phyloP scores from a whole-genome alignment of 2,329 filamentous ascomycete species.

The Alternaria solani region DNA sequence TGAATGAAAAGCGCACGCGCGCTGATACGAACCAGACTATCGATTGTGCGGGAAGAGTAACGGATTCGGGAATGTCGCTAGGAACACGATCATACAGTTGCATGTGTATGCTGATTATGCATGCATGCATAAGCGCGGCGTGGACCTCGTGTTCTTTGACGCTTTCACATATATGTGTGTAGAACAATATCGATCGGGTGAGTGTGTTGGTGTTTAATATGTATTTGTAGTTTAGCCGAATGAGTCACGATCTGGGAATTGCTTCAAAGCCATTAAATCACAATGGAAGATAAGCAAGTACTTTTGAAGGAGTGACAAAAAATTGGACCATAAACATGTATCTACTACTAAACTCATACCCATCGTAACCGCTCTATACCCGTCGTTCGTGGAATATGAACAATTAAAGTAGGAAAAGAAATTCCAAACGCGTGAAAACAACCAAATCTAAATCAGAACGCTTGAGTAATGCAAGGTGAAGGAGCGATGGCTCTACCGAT shows the following conservation, averaged over 20 bases:
- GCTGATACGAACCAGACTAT: conserved; percentile 17
- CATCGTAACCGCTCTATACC: conserved; percentile 14
- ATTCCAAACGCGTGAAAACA: conserved; percentile 7
- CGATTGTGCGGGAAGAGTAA: conserved; percentile 10
- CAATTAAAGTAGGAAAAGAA: conserved; percentile 18
- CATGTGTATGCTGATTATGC: conserved; percentile 4
- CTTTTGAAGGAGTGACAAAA: conserved; percentile 6
- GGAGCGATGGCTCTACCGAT: conserved; percentile 17
- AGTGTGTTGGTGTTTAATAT: background rate
- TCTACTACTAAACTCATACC: conserved; percentile 61
- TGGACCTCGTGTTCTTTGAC: background rate
- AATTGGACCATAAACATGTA: conserved; percentile 63
- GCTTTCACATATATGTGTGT: background rate
- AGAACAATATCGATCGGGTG: background rate
- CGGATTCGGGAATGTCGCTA: conserved; percentile 3
- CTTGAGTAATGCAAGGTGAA: conserved; percentile 36
- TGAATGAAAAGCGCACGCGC: background rate
- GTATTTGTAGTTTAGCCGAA: background rate
- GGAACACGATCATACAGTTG: conserved; percentile 6
- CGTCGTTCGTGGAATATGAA: conserved; percentile 19
- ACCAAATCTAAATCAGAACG: conserved; percentile 14
- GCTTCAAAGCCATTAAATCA: background rate
- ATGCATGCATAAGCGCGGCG: conserved; percentile 7
- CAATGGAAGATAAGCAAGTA: background rate
- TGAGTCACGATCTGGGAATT: background rate